phyloP scores from a whole-genome alignment of 2,329 filamentous ascomycete genomes.

The Chrysosporium keratinophilum region DNA sequence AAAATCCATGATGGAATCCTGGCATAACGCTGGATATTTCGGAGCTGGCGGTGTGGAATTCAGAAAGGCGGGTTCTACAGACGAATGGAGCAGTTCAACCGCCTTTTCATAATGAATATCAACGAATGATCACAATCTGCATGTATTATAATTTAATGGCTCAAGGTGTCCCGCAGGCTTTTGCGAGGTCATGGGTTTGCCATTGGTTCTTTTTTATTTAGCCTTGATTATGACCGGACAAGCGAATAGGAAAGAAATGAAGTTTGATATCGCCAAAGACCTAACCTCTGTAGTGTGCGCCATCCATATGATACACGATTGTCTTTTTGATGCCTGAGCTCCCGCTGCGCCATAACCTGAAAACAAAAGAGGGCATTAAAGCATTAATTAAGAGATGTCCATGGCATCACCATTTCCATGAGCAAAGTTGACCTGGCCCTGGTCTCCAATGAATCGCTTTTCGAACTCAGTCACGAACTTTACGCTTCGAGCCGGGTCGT shows the following conservation, averaged over 20 bases:
- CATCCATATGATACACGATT: slow-evolving; percentile 8
- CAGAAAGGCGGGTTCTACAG: slow-evolving; percentile 47
- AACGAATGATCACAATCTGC: not conserved
- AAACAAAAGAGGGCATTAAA: slow-evolving; percentile 14
- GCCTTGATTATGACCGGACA: not conserved
- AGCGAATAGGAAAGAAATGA: not conserved
- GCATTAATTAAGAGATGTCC: slow-evolving; percentile 49
- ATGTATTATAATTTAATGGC: slow-evolving; percentile 7
- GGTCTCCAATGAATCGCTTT: slow-evolving; percentile 82
- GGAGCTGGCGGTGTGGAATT: slow-evolving; percentile 72
- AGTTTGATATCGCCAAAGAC: not conserved
- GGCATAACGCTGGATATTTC: slow-evolving; percentile 89
- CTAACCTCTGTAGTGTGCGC: slow-evolving; percentile 3
- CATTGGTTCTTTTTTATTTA: not conserved
- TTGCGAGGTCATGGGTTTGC: not conserved
- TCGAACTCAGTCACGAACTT: slow-evolving; percentile 86
- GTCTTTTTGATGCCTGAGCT: not conserved
- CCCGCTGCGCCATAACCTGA: slow-evolving; percentile 11
- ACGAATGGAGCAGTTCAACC: slow-evolving; percentile 44
- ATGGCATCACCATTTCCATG: slow-evolving; percentile 52
- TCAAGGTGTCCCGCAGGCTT: not conserved
- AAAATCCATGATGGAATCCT: slow-evolving; percentile 71
- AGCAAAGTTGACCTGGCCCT: slow-evolving; percentile 65
- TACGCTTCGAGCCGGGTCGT: slow-evolving; percentile 76
- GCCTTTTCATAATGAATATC: slow-evolving; percentile 41